phyloP scores from a whole-genome alignment of 2,329 filamentous ascomycete species.

The Aspergillus arachidicola region DNA sequence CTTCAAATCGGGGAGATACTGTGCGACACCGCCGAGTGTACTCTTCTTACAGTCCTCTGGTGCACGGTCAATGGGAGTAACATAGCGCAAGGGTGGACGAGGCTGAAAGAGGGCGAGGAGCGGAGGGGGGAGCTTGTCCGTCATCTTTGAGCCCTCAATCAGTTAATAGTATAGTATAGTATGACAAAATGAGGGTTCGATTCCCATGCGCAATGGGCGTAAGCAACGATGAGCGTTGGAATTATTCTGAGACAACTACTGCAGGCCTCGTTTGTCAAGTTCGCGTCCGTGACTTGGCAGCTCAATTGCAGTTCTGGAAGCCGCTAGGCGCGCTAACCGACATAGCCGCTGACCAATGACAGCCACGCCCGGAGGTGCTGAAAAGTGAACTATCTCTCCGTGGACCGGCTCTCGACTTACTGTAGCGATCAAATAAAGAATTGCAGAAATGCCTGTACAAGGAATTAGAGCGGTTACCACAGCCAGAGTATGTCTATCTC shows the following conservation, averaged over 20 bases:
- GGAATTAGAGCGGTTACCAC: slow-evolving; percentile 58
- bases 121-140: slow-evolving; percentile 92
- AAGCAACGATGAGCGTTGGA: neutral
- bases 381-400: slow-evolving; percentile 27
- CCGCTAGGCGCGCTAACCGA: slow-evolving; percentile 28
- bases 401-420: neutral
- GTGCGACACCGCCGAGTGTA: slow-evolving; percentile 71
- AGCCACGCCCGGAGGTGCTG: slow-evolving; percentile 20
- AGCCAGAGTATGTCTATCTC: slow-evolving; percentile 52
- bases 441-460: slow-evolving; percentile 47
- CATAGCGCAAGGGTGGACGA: slow-evolving; percentile 86
- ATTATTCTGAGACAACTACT: slow-evolving; percentile 1
- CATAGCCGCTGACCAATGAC: slow-evolving; percentile 30
- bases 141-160: slow-evolving; percentile 64
- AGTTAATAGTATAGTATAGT: neutral
- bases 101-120: slow-evolving; percentile 93
- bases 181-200: neutral
- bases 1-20: slow-evolving; percentile 72
- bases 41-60: slow-evolving; percentile 80
- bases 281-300: slow-evolving; percentile 20
- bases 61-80: slow-evolving; percentile 78
- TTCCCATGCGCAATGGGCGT: neutral
- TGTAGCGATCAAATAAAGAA: slow-evolving; percentile 12
- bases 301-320: slow-evolving; percentile 11
- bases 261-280: slow-evolving; percentile 15